Percentiles rank a stretch among this genome's conserved stretches.
Evolutionary conservation across 2,329 filamentous ascomycete genomes (phyloP).

Genomic region (Didymosphaeria variabile): DNA sequence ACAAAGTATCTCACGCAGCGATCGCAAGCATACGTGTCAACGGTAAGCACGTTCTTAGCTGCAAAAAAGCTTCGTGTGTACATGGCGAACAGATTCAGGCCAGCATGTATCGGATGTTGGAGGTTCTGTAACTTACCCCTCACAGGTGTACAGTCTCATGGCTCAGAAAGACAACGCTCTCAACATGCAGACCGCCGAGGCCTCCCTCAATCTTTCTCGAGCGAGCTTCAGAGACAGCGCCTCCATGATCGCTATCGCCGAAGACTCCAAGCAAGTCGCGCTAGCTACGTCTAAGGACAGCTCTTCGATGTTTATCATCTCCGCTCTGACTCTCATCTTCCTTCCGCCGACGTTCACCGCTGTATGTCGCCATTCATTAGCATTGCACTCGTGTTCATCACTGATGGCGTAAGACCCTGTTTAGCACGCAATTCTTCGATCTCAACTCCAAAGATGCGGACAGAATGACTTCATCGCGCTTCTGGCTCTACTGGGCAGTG

Average conservation of each 20-base stretch:
- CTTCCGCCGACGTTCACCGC: constrained; percentile 26
- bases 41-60: neutral
- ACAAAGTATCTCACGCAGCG: constrained; percentile 14
- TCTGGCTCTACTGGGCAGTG: constrained; percentile 15
- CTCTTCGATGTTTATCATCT: constrained; percentile 21
- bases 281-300: constrained; percentile 19
- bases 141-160: constrained; percentile 26
- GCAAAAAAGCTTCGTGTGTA: too few relatives aligned
- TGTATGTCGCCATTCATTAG: constrained; percentile 5
- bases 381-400: neutral
- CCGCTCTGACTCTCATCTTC: constrained; percentile 22
- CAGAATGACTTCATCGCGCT: neutral
- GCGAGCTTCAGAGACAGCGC: constrained; percentile 14
- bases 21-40: constrained; percentile 16
- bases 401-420: constrained; percentile 12
- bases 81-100: too few relatives aligned
- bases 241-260: constrained; percentile 16
- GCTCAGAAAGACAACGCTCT: constrained; percentile 27
- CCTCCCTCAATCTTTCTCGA: constrained; percentile 17
- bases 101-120: too few relatives aligned
- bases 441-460: neutral
- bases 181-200: constrained; percentile 20
- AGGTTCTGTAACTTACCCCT: neutral
- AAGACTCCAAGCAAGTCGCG: constrained; percentile 24
- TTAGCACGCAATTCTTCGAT: constrained; percentile 18